Evolutionary conservation across 257 asterid genomes (phyloP).

Genomic region (Solanum tarapatanum): DNA sequence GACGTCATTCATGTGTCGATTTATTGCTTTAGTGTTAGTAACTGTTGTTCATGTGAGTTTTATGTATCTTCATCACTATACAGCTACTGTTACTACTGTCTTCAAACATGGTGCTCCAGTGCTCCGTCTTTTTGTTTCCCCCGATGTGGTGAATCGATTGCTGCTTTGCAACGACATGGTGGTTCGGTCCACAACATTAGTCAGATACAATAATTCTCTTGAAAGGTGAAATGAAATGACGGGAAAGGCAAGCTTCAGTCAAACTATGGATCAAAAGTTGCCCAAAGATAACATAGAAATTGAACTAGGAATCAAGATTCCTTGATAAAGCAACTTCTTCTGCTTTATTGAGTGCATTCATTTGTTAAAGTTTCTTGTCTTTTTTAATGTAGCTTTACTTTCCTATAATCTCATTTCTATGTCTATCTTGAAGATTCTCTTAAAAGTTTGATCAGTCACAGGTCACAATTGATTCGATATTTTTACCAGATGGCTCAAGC

Average conservation of each 20-base stretch:
- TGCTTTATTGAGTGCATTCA: constrained; percentile 20
- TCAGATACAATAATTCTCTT: constrained; percentile 20
- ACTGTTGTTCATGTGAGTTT: background rate
- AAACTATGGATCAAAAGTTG: constrained; percentile 8
- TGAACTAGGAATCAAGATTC: constrained; percentile 16
- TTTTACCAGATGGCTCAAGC: background rate
- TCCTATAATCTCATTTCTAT: background rate
- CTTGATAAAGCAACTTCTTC: constrained; percentile 5
- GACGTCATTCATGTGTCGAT: background rate
- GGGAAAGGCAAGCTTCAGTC: background rate
- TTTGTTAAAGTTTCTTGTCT: constrained; percentile 4
- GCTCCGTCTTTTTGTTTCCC: constrained; percentile 58
- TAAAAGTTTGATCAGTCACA: background rate
- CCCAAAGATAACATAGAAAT: constrained; percentile 8
- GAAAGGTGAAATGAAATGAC: constrained; percentile 6
- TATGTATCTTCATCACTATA: background rate
- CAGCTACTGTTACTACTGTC: constrained; percentile 89
- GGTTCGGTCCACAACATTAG: constrained; percentile 14
- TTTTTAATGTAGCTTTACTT: background rate
- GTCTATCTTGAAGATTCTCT: background rate
- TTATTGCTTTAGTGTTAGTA: background rate
- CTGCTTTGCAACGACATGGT: constrained; percentile 71
- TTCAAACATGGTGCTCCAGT: constrained; percentile 70
- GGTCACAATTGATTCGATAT: background rate
- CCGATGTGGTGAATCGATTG: constrained; percentile 63